Percentiles rank a stretch among this genome's conserved stretches.
phyloP scores from a whole-genome alignment of 2,329 filamentous ascomycete species.

The Fusarium mundagurra region DNA sequence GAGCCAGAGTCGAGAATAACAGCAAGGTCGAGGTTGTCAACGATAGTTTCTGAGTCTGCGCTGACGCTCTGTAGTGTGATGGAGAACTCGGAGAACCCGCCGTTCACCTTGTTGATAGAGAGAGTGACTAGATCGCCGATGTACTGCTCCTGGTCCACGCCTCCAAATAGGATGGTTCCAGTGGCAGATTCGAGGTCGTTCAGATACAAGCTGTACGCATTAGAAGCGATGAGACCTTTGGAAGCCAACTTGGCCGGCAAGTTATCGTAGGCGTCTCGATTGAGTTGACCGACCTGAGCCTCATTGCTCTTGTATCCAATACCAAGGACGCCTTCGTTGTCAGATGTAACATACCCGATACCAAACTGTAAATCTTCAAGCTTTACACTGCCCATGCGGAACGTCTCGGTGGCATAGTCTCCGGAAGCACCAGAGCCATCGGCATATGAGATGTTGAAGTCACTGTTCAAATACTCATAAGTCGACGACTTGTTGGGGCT shows the following conservation, averaged over 20 bases:
- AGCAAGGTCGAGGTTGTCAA: slow-evolving; percentile 62
- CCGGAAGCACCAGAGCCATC: slow-evolving; percentile 82
- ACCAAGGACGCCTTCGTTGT: slow-evolving; percentile 78
- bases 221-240: slow-evolving; percentile 69
- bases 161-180: slow-evolving; percentile 79
- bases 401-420: slow-evolving; percentile 81
- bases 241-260: slow-evolving; percentile 72
- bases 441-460: slow-evolving; percentile 89
- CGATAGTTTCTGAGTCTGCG: slow-evolving; percentile 55
- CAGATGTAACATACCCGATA: slow-evolving; percentile 71
- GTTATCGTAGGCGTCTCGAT: slow-evolving; percentile 69
- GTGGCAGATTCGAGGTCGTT: slow-evolving; percentile 74
- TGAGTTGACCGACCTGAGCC: slow-evolving; percentile 71
- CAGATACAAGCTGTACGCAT: slow-evolving; percentile 79
- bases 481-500: slow-evolving; percentile 77
- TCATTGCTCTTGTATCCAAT: slow-evolving; percentile 87
- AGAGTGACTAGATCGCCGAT: slow-evolving; percentile 70
- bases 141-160: slow-evolving; percentile 75
- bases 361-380: slow-evolving; percentile 74
- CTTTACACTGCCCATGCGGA: slow-evolving; percentile 66
- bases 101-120: slow-evolving; percentile 67
- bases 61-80: slow-evolving; percentile 72
- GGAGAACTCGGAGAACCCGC: slow-evolving; percentile 69
- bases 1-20: slow-evolving; percentile 79
- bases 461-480: slow-evolving; percentile 75